Percentiles rank a stretch among this genome's conserved stretches.
Conservation (phyloP, 495 filamentous ascomycete species). For the Tuber magnatum region DNA sequence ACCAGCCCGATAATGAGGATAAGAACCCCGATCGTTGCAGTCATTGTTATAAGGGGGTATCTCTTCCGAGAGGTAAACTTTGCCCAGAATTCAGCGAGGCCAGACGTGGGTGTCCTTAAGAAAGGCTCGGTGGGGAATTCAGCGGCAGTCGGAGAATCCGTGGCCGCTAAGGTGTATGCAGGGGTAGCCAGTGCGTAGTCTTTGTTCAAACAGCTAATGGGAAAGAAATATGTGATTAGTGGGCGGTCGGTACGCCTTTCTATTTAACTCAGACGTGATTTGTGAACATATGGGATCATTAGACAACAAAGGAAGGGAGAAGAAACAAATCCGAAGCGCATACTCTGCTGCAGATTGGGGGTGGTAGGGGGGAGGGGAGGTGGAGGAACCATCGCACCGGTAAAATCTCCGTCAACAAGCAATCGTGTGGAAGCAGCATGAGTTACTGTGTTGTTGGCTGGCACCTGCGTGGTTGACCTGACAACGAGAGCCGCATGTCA, state of each 20-base stretch:
- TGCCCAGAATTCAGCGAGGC: neutral
- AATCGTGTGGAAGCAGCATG: neutral
- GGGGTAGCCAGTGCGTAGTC: neutral
- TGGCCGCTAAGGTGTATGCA: neutral
- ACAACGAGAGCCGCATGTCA: neutral
- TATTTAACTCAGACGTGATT: neutral
- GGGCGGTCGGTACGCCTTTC: neutral
- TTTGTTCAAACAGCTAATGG: neutral
- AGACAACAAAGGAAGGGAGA: neutral
- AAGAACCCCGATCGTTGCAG: neutral
- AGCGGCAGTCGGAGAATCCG: neutral
- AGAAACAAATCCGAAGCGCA: neutral
- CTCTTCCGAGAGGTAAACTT: constrained; percentile 3
- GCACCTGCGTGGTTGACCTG: neutral
- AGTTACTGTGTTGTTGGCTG: neutral
- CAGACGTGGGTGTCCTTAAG: neutral
- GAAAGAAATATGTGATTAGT: neutral
- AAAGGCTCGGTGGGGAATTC: neutral
- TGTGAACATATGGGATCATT: neutral
- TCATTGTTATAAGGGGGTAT: neutral
- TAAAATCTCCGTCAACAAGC: neutral
- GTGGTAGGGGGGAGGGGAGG: neutral
- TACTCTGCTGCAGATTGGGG: neutral
- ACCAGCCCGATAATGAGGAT: neutral
- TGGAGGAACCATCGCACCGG: neutral